Evolutionary conservation across 2,329 filamentous ascomycete genomes (phyloP).

Genomic region (Scedosporium boydii): DNA sequence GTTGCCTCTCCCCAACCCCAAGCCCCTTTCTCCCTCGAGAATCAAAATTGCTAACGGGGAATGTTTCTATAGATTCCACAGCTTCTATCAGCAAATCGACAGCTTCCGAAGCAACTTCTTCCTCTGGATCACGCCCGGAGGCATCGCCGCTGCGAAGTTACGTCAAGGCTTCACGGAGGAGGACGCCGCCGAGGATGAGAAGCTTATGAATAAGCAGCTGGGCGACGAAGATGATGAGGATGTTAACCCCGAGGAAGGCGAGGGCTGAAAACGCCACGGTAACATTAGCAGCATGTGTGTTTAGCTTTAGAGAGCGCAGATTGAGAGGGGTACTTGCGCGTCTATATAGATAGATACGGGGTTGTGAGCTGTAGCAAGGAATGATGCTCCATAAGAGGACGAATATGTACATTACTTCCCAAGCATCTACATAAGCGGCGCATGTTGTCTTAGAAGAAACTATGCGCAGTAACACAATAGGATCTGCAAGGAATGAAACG

Average conservation of each 20-base stretch:
- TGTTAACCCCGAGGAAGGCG: slow-evolving; percentile 35
- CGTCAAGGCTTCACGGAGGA: slow-evolving; percentile 21
- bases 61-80: slow-evolving; percentile 50
- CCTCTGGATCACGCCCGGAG: slow-evolving; percentile 63
- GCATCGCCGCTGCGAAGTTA: slow-evolving; percentile 50
- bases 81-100: slow-evolving; percentile 72
- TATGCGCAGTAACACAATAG: no score
- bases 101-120: slow-evolving; percentile 64
- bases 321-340: no score
- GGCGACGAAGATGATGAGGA: slow-evolving; percentile 43
- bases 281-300: neutral
- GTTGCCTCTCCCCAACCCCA: slow-evolving; percentile 22
- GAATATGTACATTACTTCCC: no score
- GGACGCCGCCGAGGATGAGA: slow-evolving; percentile 24
- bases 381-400: no score
- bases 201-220: slow-evolving; percentile 35
- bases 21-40: neutral
- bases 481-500: no score
- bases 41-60: slow-evolving; percentile 1
- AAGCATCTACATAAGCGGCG: no score
- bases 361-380: no score
- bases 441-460: no score
- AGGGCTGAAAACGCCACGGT: slow-evolving; percentile 20
- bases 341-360: no score
- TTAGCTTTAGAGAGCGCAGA: neutral